Conservation (phyloP, 2,329 filamentous ascomycete species). For the Metarhizium anisopliae region DNA sequence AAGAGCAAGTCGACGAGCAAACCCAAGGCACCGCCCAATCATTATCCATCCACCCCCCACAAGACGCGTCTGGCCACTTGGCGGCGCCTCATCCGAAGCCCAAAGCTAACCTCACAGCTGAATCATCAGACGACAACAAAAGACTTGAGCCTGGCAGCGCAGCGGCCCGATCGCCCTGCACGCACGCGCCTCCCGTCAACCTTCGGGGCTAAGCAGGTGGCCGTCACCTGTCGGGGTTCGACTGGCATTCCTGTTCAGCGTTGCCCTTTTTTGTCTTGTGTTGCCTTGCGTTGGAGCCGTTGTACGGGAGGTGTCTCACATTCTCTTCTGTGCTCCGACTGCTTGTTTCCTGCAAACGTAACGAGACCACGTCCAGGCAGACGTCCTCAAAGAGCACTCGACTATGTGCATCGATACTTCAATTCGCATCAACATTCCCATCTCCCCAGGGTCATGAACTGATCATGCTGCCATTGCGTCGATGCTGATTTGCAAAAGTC, state of each 20-base stretch:
- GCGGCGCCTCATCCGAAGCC: not conserved
- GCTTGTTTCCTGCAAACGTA: not conserved
- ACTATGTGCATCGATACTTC: conserved; percentile 10
- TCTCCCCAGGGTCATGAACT: conserved; percentile 26
- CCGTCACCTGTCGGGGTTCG: not conserved
- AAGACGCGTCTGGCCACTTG: not conserved
- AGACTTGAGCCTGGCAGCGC: not conserved
- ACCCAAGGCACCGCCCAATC: not conserved
- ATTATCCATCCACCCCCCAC: not conserved
- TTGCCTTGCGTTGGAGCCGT: not conserved
- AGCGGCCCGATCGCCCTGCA: not conserved
- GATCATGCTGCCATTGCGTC: conserved; percentile 7
- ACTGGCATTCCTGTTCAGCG: not conserved
- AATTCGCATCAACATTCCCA: conserved; percentile 15
- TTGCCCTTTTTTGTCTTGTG: not conserved
- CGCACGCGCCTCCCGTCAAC: not conserved
- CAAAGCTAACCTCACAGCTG: not conserved
- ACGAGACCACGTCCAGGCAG: not conserved
- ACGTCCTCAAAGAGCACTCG: conserved; percentile 1
- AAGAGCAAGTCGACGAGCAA: too few relatives aligned
- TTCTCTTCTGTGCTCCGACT: not conserved
- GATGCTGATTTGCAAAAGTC: conserved; percentile 1
- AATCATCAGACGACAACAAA: not conserved
- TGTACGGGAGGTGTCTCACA: not conserved
- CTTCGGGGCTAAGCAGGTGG: not conserved